A percentile compares a stretch with the other conserved stretches of the same genome.
These are phyloP conservation scores for Rhizophagus sp. DNA, from an alignment of 192 early-diverging fungal species.

Conservation along the genomic window DNA sequence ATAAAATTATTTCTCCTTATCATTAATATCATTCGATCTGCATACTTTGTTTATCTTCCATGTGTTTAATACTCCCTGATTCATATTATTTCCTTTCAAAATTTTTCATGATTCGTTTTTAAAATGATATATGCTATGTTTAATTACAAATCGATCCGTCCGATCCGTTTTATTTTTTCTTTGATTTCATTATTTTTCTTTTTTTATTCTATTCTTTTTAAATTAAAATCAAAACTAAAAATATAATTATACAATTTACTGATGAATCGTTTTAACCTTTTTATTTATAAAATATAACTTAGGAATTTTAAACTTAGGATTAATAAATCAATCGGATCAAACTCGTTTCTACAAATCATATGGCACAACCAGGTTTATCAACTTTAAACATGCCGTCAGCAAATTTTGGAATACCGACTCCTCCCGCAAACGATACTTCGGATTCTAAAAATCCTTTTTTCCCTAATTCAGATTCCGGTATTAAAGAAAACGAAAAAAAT, in stretches of 20 bases:
- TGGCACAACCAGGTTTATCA: background rate
- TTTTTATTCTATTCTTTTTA: too few species aligned
- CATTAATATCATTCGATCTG: too few species aligned
- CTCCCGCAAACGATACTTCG: background rate
- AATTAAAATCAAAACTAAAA: too few species aligned
- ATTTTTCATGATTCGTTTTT: background rate
- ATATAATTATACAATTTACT: too few species aligned
- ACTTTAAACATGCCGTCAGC: background rate
- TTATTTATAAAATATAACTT: background rate
- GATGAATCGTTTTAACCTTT: background rate
- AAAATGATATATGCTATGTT: background rate
- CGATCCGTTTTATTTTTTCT: background rate
- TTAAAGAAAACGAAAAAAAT: background rate
- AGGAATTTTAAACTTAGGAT: background rate
- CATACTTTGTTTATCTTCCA: too few species aligned
- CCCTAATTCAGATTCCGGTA: background rate
- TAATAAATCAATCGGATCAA: background rate
- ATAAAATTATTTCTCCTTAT: too few species aligned
- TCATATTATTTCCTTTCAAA: too few species aligned
- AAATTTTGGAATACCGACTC: constrained; percentile 24
- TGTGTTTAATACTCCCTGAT: too few species aligned
- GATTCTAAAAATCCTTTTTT: constrained; percentile 10
- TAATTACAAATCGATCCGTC: background rate
- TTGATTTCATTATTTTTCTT: too few species aligned
- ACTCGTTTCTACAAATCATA: background rate